phyloP scores from a whole-genome alignment of 2,329 filamentous ascomycete genomes.

The Claviceps fusiformis region DNA sequence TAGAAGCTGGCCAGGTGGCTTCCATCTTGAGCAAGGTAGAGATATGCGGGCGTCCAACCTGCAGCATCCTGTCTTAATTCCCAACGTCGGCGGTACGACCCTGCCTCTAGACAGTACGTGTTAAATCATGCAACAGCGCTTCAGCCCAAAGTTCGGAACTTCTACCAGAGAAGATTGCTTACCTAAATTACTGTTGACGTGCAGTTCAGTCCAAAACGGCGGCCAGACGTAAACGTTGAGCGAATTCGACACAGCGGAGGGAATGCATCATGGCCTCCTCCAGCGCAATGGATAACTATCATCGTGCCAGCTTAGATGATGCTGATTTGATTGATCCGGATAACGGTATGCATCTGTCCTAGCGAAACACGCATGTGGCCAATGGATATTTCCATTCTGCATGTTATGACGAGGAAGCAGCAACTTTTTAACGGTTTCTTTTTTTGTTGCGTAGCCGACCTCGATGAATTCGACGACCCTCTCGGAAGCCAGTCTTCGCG shows the following conservation, averaged over 20 bases:
- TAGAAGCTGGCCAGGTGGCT: not conserved
- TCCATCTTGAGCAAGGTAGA: not conserved
- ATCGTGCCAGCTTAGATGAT: slow-evolving; percentile 47
- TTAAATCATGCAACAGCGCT: not conserved
- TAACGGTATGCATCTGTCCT: slow-evolving; percentile 43
- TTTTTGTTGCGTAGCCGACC: slow-evolving; percentile 43
- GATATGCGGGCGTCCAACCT: not conserved
- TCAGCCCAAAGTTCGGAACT: too few species aligned
- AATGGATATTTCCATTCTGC: not conserved
- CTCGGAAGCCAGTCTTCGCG: slow-evolving; percentile 55
- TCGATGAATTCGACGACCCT: slow-evolving; percentile 89
- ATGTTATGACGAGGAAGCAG: not conserved
- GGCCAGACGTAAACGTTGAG: not conserved
- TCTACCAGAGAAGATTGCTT: too few species aligned
- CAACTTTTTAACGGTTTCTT: not conserved
- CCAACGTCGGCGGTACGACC: not conserved
- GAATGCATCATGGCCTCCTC: slow-evolving; percentile 29
- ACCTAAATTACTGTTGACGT: not conserved
- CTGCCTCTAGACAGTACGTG: not conserved
- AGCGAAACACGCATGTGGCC: not conserved
- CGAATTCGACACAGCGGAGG: not conserved
- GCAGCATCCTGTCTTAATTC: not conserved
- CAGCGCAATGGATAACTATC: slow-evolving; percentile 41
- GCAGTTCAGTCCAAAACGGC: not conserved
- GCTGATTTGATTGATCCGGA: slow-evolving; percentile 68